Evolutionary conservation across 805 yeast genomes (phyloP).

Genomic region (Candida tammaniensis): DNA sequence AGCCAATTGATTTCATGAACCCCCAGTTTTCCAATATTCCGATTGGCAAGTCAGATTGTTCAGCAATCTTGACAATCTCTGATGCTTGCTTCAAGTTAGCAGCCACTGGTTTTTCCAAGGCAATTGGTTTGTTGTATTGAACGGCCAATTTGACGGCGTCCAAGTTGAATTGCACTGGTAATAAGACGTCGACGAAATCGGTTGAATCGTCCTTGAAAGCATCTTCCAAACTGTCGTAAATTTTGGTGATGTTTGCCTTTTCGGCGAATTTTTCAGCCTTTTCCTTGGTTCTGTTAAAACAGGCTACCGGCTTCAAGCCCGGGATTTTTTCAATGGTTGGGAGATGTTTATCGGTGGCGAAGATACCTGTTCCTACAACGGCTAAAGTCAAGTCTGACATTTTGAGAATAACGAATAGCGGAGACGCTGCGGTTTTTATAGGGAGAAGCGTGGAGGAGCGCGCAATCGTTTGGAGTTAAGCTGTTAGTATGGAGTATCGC

Average conservation of each 20-base stretch:
- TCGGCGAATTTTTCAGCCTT: constrained; percentile 82
- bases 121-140: constrained; percentile 71
- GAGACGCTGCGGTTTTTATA: too few species aligned
- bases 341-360: constrained; percentile 80
- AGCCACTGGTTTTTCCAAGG: constrained; percentile 90
- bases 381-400: constrained; percentile 57
- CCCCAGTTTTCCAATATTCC: constrained; percentile 86
- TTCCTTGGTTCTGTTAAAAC: constrained; percentile 77
- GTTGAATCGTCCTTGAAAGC: constrained; percentile 63
- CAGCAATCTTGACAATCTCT: constrained; percentile 69
- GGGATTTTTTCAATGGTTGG: constrained; percentile 62
- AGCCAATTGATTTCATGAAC: constrained; percentile 57
- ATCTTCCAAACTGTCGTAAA: constrained; percentile 62
- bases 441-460: too few species aligned
- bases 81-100: constrained; percentile 79
- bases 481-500: too few species aligned
- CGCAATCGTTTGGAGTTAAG: too few species aligned
- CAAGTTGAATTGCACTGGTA: constrained; percentile 84
- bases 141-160: constrained; percentile 69
- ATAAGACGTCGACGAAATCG: constrained; percentile 77
- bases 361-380: constrained; percentile 80
- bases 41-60: constrained; percentile 62
- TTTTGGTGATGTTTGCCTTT: constrained; percentile 53
- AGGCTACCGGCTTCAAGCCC: constrained; percentile 59
- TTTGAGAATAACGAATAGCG: too few species aligned